Conservation (phyloP, 2,329 filamentous ascomycete genomes). For the Coniochaeta ligniaria region DNA sequence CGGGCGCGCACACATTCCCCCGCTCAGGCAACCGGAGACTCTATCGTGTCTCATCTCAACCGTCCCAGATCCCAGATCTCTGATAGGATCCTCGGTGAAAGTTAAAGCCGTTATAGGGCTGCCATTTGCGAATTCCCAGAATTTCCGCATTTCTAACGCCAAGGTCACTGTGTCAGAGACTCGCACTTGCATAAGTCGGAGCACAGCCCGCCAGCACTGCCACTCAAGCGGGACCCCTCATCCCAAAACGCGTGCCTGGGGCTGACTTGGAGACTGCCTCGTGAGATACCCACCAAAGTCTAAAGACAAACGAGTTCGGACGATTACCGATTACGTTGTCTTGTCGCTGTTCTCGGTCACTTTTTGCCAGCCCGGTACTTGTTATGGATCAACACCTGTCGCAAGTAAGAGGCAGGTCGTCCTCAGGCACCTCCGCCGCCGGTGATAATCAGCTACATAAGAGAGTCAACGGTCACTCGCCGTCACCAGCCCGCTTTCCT, state of each 20-base stretch:
- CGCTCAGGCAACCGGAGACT: neutral
- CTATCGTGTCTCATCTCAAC: neutral
- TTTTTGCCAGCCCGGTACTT: neutral
- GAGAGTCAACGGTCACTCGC: constrained; percentile 57
- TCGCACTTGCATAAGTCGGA: neutral
- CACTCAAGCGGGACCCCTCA: neutral
- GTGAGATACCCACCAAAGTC: neutral
- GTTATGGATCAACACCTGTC: constrained; percentile 44
- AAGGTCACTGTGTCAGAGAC: neutral
- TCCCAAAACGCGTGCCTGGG: neutral
- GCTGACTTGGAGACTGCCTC: constrained; percentile 2
- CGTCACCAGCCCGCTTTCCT: constrained; percentile 49
- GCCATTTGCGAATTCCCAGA: neutral
- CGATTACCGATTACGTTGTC: neutral
- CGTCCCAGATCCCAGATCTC: neutral
- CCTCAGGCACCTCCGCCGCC: constrained; percentile 34
- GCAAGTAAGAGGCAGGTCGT: constrained; percentile 50
- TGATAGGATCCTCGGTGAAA: neutral
- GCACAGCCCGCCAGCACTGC: constrained; percentile 3
- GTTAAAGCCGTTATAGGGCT: neutral
- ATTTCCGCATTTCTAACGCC: neutral
- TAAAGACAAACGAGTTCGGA: neutral
- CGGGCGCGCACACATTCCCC: neutral
- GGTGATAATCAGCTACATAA: constrained; percentile 50
- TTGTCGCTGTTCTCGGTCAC: neutral